Evolutionary conservation across 139 green algal species (phyloP).

Genomic region (Closterium sp.): DNA sequence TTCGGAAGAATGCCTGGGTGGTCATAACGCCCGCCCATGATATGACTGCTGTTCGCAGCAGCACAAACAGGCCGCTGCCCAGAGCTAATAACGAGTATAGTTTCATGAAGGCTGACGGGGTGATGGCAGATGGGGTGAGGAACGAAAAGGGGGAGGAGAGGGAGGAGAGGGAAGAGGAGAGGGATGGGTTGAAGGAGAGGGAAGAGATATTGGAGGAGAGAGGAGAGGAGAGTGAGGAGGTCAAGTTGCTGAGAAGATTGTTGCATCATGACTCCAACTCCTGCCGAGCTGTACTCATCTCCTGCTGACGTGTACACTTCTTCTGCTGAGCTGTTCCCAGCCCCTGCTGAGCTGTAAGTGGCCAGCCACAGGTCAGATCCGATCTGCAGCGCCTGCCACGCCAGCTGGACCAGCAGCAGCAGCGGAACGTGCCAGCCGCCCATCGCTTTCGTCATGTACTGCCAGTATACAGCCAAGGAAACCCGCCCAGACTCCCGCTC

Average conservation of each 20-base stretch:
- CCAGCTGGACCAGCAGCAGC: slow-evolving; percentile 41
- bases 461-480: slow-evolving; percentile 53
- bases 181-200: neutral
- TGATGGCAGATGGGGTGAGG: neutral
- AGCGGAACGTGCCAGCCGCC: slow-evolving; percentile 15
- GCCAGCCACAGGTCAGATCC: slow-evolving; percentile 24
- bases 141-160: neutral
- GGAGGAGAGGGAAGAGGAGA: neutral
- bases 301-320: neutral
- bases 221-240: neutral
- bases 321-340: neutral
- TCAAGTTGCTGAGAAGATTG: neutral
- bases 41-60: slow-evolving; percentile 17
- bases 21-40: slow-evolving; percentile 13
- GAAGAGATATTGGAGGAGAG: neutral
- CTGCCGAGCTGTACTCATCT: too few relatives aligned
- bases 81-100: slow-evolving; percentile 33
- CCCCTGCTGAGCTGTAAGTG: neutral
- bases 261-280: neutral
- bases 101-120: neutral
- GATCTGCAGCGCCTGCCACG: slow-evolving; percentile 35
- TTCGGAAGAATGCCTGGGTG: slow-evolving; percentile 30
- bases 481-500: slow-evolving; percentile 62
- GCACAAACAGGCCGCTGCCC: slow-evolving; percentile 38
- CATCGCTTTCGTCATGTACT: slow-evolving; percentile 58